Base-by-base conservation (phyloP, 1,139 yeast species). In the Yamadazyma diospyri region DNA sequence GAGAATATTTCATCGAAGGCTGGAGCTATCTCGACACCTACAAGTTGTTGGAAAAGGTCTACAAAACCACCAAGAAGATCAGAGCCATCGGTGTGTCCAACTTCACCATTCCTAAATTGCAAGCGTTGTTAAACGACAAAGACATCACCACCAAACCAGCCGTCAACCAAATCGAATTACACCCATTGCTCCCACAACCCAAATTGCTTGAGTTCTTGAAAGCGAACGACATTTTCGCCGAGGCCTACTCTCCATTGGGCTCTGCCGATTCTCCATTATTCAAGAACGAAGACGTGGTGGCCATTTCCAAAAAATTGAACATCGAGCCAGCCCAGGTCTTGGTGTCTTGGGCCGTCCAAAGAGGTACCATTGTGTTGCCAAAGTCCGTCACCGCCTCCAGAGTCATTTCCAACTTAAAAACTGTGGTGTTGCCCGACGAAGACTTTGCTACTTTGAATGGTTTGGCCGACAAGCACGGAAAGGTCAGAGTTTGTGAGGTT, bases 11-110 rank as follows among this genome's bases (percentile, higher is more conserved):
- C 27, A 47, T 58, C 59, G 25, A 36, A 1, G 71, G 66, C 33
- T 78, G 82, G 76, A 63, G 69, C 48, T 74, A 69, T 46, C 57
- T 78, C 40, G 77, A 83, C 51, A 78, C 95, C 33, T 87, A 85
- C 77, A 76, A 74, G 54, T 61, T 63, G 36, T 65, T 85, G 63
- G 92, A 86, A 61, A 65, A 73, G 41, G 60, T 84, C 37, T 58
- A 54, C 47, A 67, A 76, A 45, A 55, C 55, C 28, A 60, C 78
- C 32, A 81, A 79, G 28, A 78, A 81, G 59, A 61, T 69, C 18
- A 75, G 62, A 48, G 67, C 80, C 29, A 69, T 79, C 47, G 86
- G 85, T 39, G 81, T 79, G 25, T 76, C 81, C 6, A 79, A 78
- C 56, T 77, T 64, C 51, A 67, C 77, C 12, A 51, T 62, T 27